Evolutionary conservation across 768 basidiomycete species (phyloP).

Genomic region (Cubamyces sp.): DNA sequence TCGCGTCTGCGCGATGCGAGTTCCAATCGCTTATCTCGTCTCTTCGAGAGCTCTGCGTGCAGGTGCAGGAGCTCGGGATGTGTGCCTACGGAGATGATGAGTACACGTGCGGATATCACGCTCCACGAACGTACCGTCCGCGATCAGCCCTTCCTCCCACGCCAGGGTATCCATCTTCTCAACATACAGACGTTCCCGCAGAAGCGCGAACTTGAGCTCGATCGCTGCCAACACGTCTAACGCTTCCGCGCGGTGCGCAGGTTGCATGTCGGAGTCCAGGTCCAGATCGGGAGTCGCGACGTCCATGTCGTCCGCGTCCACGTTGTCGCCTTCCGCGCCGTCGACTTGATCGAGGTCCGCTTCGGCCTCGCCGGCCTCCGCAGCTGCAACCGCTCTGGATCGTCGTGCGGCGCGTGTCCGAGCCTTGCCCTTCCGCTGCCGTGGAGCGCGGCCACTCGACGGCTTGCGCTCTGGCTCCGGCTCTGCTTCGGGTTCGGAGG

Average conservation of each 20-base stretch:
- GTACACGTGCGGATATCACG: background rate
- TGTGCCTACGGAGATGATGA: constrained; percentile 50
- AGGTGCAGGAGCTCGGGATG: constrained; percentile 89
- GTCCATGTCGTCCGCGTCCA: constrained; percentile 45
- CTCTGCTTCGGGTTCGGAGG: constrained; percentile 29
- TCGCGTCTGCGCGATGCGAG: constrained; percentile 76
- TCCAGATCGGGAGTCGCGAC: constrained; percentile 48
- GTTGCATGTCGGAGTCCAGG: constrained; percentile 71
- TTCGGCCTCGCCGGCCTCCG: constrained; percentile 31
- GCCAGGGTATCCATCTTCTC: constrained; percentile 93
- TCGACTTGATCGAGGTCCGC: constrained; percentile 35
- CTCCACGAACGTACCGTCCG: constrained; percentile 58
- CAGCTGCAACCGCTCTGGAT: constrained; percentile 22
- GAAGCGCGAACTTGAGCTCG: constrained; percentile 88
- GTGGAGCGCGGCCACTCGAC: constrained; percentile 10
- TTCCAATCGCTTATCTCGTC: constrained; percentile 81
- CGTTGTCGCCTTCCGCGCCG: constrained; percentile 36
- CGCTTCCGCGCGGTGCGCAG: constrained; percentile 83
- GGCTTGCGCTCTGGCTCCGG: constrained; percentile 26
- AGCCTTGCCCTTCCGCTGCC: constrained; percentile 21
- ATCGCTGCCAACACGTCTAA: constrained; percentile 87
- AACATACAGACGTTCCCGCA: constrained; percentile 86
- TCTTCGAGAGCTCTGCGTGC: constrained; percentile 73
- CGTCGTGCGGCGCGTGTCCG: constrained; percentile 18
- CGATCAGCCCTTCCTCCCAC: constrained; percentile 84